phyloP scores from a whole-genome alignment of 768 basidiomycete genomes.

The Solioccasus polychromus region DNA sequence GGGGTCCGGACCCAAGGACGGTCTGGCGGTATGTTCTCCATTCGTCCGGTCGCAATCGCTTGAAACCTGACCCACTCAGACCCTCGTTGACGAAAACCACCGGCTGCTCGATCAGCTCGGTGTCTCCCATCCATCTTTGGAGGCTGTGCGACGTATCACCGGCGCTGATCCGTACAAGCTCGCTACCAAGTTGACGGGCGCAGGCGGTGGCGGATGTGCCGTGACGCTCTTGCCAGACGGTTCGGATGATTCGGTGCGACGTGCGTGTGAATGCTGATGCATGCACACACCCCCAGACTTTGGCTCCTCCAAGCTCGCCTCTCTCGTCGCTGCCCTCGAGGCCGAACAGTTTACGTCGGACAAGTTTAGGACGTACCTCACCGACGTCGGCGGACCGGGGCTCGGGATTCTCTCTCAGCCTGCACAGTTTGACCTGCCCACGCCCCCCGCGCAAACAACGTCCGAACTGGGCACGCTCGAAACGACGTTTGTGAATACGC shows the following conservation, averaged over 20 bases:
- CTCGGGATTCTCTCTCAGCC: constrained; percentile 78
- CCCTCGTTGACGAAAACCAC: constrained; percentile 88
- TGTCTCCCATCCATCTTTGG: constrained; percentile 88
- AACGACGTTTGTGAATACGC: constrained; percentile 26
- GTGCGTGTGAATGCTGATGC: too few species aligned
- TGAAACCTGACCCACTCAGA: constrained; percentile 43
- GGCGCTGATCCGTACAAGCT: constrained; percentile 60
- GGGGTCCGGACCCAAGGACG: constrained; percentile 36
- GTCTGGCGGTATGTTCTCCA: constrained; percentile 52
- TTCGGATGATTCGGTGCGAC: too few species aligned
- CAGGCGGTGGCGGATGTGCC: constrained; percentile 97
- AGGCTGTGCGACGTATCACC: constrained; percentile 75
- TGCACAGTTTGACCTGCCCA: constrained; percentile 18
- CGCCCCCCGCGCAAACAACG: constrained; percentile 22
- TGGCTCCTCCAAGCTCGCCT: too few species aligned
- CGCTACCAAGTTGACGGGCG: constrained; percentile 94
- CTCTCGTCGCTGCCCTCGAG: too few species aligned
- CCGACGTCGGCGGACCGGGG: constrained; percentile 91
- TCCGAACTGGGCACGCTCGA: constrained; percentile 10
- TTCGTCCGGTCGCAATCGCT: neutral
- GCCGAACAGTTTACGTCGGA: constrained; percentile 32
- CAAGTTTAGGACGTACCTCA: constrained; percentile 60
- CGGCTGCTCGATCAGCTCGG: constrained; percentile 76
- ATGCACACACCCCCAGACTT: too few species aligned
- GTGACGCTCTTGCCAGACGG: constrained; percentile 95